Conservation (phyloP, 2,329 filamentous ascomycete species). For the Pseudocercospora macadamiae region DNA sequence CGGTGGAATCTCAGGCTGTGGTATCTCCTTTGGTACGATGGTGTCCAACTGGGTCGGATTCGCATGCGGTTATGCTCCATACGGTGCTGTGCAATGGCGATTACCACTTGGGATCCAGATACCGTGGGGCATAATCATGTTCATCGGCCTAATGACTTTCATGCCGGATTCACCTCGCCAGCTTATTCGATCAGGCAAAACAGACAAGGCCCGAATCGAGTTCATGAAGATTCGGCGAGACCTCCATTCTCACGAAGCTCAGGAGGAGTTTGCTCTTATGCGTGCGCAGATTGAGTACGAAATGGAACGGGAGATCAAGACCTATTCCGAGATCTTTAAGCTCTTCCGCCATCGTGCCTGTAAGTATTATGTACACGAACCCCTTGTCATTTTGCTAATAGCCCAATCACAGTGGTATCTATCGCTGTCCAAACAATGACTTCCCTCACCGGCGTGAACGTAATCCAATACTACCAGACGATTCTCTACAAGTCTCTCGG, state of each 20-base stretch:
- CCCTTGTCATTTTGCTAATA: too few relatives aligned
- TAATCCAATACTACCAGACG: slow-evolving; percentile 53
- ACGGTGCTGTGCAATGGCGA: slow-evolving; percentile 59
- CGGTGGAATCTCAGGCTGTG: slow-evolving; percentile 54
- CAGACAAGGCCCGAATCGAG: slow-evolving; percentile 53
- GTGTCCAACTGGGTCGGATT: slow-evolving; percentile 62
- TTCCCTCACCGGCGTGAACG: slow-evolving; percentile 60
- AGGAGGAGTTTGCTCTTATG: slow-evolving; percentile 60
- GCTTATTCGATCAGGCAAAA: slow-evolving; percentile 54
- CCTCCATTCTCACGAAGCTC: slow-evolving; percentile 47
- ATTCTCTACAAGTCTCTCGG: slow-evolving; percentile 60
- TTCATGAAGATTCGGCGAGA: slow-evolving; percentile 55
- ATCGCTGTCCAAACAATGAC: slow-evolving; percentile 63
- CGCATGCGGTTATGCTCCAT: slow-evolving; percentile 57
- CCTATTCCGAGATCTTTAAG: slow-evolving; percentile 55
- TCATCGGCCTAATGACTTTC: slow-evolving; percentile 57
- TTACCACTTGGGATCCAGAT: slow-evolving; percentile 59
- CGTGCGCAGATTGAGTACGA: slow-evolving; percentile 55
- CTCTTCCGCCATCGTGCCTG: slow-evolving; percentile 56
- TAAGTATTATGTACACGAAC: too few relatives aligned
- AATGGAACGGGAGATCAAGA: slow-evolving; percentile 58
- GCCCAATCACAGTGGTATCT: too few relatives aligned
- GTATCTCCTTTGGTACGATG: slow-evolving; percentile 61
- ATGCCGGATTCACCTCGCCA: slow-evolving; percentile 61
- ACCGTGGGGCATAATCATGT: slow-evolving; percentile 59